These are phyloP conservation scores for Cutaneotrichosporon sp. DNA, from an alignment of 1,284 basidiomycete species.

Conservation along the genomic window DNA sequence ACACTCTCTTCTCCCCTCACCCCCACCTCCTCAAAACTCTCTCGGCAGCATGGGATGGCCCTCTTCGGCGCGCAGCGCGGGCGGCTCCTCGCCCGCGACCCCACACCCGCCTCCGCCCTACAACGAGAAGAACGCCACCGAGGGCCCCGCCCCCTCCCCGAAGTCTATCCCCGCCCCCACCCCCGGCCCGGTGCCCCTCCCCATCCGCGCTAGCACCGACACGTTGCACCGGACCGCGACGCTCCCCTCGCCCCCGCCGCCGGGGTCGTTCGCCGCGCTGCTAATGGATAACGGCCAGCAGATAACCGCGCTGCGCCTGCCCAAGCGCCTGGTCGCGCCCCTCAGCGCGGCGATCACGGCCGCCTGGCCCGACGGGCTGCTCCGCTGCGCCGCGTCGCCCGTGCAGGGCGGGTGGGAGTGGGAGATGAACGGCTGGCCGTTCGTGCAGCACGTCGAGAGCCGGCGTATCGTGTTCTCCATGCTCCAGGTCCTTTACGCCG, in stretches of 20 bases:
- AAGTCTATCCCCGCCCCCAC: neutral
- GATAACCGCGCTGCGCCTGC: conserved; percentile 1
- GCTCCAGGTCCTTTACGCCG: neutral
- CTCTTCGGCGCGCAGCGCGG: neutral
- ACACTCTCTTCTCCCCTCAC: neutral
- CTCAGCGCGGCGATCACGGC: neutral
- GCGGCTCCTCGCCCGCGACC: neutral
- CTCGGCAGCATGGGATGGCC: neutral
- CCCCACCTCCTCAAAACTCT: too few relatives aligned
- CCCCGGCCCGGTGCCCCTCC: too few relatives aligned
- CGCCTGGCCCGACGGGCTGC: neutral
- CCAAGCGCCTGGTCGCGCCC: neutral
- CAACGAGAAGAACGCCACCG: neutral
- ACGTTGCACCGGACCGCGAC: neutral
- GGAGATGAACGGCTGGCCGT: conserved; percentile 1
- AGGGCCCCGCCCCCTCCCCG: neutral
- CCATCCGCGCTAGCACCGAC: neutral
- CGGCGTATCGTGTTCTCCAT: neutral
- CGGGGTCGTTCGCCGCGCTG: neutral
- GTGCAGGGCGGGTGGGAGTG: conserved; percentile 4
- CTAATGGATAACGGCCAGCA: neutral
- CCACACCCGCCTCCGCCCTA: neutral
- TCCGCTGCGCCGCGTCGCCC: neutral
- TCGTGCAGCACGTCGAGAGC: neutral
- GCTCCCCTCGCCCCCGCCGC: neutral